These are phyloP conservation scores for Macrophomina phaseolina DNA, from an alignment of 2,329 filamentous ascomycete genomes.

Conservation along the genomic window DNA sequence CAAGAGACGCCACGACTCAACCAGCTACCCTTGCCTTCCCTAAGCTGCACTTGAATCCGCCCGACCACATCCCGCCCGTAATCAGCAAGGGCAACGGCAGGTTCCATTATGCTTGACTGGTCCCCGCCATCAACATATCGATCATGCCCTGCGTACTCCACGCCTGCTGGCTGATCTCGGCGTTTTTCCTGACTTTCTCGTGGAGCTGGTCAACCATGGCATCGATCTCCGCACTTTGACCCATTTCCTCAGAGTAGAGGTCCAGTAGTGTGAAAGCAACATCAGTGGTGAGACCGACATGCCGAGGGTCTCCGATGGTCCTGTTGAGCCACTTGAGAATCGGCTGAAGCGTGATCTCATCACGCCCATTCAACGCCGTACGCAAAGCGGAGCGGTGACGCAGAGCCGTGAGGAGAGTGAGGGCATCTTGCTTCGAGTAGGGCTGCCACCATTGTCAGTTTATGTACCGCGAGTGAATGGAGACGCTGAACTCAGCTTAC, in stretches of 20 bases:
- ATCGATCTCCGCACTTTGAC: conserved; percentile 74
- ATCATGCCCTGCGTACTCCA: conserved; percentile 87
- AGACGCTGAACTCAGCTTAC: conserved; percentile 34
- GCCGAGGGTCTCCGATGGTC: conserved; percentile 81
- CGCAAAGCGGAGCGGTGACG: conserved; percentile 86
- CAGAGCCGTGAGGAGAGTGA: conserved; percentile 83
- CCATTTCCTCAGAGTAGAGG: conserved; percentile 81
- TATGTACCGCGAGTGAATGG: too few species aligned
- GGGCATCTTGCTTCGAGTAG: conserved; percentile 47
- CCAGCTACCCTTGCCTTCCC: neutral
- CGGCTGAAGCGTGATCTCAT: conserved; percentile 81
- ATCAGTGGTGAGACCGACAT: conserved; percentile 81
- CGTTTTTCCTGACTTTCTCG: conserved; percentile 73
- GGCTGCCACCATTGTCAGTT: neutral
- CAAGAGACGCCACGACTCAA: conserved; percentile 30
- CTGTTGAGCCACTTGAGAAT: conserved; percentile 82
- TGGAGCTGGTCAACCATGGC: conserved; percentile 72
- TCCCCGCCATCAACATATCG: conserved; percentile 69
- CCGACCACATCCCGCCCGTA: too few species aligned
- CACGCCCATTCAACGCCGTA: conserved; percentile 77
- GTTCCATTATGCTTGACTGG: conserved; percentile 15
- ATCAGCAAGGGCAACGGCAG: too few species aligned
- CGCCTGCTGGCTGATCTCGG: conserved; percentile 83
- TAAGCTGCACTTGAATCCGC: neutral
- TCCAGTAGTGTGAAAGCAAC: conserved; percentile 83